Conservation (phyloP, 495 filamentous ascomycete genomes). For the Clohesyomyces aquaticus region DNA sequence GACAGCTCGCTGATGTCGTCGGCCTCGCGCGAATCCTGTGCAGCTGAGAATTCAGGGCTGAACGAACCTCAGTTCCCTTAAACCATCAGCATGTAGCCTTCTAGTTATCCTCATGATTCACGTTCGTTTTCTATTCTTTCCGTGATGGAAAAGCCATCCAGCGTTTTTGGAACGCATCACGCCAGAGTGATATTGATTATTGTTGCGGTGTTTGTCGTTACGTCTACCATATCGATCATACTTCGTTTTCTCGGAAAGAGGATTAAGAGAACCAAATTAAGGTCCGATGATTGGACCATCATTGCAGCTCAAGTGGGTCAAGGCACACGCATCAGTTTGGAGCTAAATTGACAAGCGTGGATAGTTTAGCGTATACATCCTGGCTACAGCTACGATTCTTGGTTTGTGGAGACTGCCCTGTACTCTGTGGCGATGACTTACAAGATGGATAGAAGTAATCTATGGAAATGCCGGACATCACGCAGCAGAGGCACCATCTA, state of each 20-base stretch:
- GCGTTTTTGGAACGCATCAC: slow-evolving; percentile 4
- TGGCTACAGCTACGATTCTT: slow-evolving; percentile 12
- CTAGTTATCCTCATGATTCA: not conserved
- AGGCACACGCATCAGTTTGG: not conserved
- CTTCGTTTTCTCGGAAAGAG: slow-evolving; percentile 23
- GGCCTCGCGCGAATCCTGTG: not conserved
- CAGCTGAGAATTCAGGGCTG: slow-evolving; percentile 11
- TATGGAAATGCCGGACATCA: slow-evolving; percentile 19
- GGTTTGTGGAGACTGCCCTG: not conserved
- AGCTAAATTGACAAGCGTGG: not conserved
- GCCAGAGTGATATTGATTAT: slow-evolving; percentile 19
- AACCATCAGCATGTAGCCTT: not conserved
- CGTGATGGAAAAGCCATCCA: slow-evolving; percentile 1
- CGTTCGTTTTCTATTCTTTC: not conserved
- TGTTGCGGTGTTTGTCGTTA: slow-evolving; percentile 10
- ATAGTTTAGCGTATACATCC: slow-evolving; percentile 18
- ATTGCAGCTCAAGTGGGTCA: slow-evolving; percentile 10
- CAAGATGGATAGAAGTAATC: slow-evolving; percentile 4
- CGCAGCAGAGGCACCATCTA: slow-evolving; percentile 4
- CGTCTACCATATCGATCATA: slow-evolving; percentile 14
- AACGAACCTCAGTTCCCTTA: not conserved
- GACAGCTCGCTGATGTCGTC: not conserved
- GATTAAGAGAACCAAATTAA: slow-evolving; percentile 10
- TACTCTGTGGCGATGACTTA: not conserved
- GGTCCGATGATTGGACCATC: slow-evolving; percentile 10